Percentiles rank a stretch among this genome's conserved stretches.
Conservation (phyloP, 306 rosid genomes). For the Carpinus viminea region DNA sequence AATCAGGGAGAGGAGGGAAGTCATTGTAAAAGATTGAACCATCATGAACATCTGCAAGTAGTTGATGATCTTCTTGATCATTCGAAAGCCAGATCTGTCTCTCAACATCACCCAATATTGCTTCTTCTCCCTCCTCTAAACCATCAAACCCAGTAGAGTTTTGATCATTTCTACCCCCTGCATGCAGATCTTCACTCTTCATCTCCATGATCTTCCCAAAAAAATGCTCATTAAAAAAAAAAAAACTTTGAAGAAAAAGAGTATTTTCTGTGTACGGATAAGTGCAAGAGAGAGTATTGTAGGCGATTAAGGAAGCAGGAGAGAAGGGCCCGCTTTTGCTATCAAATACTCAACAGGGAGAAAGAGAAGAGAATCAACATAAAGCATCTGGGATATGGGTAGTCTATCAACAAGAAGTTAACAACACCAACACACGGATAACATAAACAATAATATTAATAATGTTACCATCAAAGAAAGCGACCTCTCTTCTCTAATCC, state of each 20-base stretch:
- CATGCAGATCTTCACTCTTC: conserved; percentile 63
- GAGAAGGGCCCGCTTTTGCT: conserved; percentile 51
- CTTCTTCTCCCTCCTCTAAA: conserved; percentile 29
- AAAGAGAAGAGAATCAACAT: conserved; percentile 64
- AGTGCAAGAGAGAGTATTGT: conserved; percentile 36
- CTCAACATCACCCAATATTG: conserved; percentile 28
- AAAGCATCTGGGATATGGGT: conserved; percentile 62
- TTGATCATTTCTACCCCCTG: conserved; percentile 32
- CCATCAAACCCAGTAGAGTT: conserved; percentile 29
- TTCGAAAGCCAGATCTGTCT: conserved; percentile 59
- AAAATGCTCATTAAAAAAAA: neutral
- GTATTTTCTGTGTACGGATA: conserved; percentile 39
- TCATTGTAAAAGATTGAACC: conserved; percentile 67
- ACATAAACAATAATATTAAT: conserved; percentile 32
- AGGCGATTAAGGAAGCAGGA: conserved; percentile 65
- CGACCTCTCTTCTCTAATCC: conserved; percentile 36
- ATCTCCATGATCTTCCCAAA: neutral
- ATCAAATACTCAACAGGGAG: conserved; percentile 41
- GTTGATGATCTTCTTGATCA: conserved; percentile 41
- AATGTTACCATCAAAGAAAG: conserved; percentile 41
- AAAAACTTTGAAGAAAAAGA: conserved; percentile 40
- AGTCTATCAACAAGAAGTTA: conserved; percentile 27
- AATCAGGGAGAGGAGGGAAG: conserved; percentile 80
- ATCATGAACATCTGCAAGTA: conserved; percentile 41
- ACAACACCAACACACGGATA: conserved; percentile 23